phyloP scores from a whole-genome alignment of 345 rosid species.

The Boechera stricta region DNA sequence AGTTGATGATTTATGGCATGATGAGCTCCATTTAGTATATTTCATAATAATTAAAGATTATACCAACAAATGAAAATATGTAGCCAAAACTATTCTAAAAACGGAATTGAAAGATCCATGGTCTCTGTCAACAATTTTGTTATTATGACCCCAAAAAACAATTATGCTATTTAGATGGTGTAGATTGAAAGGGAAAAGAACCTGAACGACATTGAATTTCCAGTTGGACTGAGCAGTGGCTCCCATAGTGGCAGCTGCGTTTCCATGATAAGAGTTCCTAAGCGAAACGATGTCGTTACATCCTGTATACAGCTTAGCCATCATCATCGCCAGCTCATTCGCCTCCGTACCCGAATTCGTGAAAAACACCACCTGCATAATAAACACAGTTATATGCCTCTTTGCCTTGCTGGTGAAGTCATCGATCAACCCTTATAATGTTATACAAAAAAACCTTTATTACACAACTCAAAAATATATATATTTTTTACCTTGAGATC shows the following conservation, averaged over 20 bases:
- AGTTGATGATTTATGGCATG: background rate
- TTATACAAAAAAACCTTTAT: background rate
- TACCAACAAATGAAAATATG: too few species aligned
- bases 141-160: too few species aligned
- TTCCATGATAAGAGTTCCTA: constrained; percentile 90
- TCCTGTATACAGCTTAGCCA: constrained; percentile 84
- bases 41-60: too few species aligned
- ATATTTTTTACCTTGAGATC: constrained; percentile 68
- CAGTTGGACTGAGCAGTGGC: constrained; percentile 78
- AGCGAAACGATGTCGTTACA: constrained; percentile 79
- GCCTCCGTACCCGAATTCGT: constrained; percentile 98
- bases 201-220: constrained; percentile 91
- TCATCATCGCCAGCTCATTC: constrained; percentile 93
- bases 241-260: constrained; percentile 89
- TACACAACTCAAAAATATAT: background rate
- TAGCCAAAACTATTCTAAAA: too few species aligned
- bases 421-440: background rate
- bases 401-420: constrained; percentile 19
- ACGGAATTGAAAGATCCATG: too few species aligned
- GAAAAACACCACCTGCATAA: constrained; percentile 77
- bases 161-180: too few species aligned
- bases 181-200: constrained; percentile 26
- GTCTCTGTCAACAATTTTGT: too few species aligned
- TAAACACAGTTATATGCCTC: background rate
- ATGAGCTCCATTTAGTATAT: background rate